Evolutionary conservation across 495 filamentous ascomycete genomes (phyloP), one percentile per base, ranked within the genome.

Genomic region (Terfezia claveryi): DNA sequence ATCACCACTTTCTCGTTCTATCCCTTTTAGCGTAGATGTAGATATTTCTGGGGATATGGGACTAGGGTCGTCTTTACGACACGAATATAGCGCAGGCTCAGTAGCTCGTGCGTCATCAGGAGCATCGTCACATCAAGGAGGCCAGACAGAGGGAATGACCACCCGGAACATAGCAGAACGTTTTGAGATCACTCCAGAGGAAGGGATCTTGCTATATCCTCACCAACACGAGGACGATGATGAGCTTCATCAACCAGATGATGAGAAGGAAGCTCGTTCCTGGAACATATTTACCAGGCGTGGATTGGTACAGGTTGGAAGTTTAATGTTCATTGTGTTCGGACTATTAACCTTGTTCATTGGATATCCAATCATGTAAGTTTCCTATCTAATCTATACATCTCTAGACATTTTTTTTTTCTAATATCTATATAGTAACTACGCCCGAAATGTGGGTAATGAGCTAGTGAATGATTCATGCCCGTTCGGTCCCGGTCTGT

Each of bases 191-290:
- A 32, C 82, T 2, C 81, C 79, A 8, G 50, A 53, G 38, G 77
- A 79, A 37, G 81, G 79, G 0, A 64, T 87, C 56, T 62, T 87
- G 32, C 65, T 86, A 20, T 85, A 81, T 62, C 82, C 81, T 2
- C 76, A 83, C 59, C 82, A 87, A 63, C 79, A 83, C 27, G 82
- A 87, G 66, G 82, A 84, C 60, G 83, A 86, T 65, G 83, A 87
- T 62, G 81, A 73, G 57, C 57, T 88, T 58, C 83, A 87, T 61
- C 83, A 84, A 59, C 82, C 83, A 10, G 76, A 80, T 61, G 72
- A 74, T 54, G 80, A 83, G 50, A 70, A 76, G 55, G 80, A 87
- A 49, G 64, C 71, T 16, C 63, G 71, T 51, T 75, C 80, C 32
- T 85, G 81, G 60, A 79, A 84, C 59, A 70, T 85, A 36, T 84